Conservation (phyloP, 768 basidiomycete species). For the Crassisporium funariophilum region DNA sequence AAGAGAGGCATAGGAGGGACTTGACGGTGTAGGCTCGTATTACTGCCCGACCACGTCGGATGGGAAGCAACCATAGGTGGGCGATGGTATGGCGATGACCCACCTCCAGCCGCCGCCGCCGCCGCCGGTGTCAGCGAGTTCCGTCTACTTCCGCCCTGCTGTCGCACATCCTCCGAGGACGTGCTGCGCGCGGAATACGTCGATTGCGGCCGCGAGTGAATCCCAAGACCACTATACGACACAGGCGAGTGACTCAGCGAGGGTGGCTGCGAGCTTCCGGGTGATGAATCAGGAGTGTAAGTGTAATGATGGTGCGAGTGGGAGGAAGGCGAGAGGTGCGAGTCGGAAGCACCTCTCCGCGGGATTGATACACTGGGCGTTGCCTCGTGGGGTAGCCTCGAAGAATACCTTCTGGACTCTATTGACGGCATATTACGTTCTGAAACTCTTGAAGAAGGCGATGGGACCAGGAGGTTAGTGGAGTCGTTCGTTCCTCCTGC, state of each 20-base stretch:
- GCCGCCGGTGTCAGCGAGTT: slow-evolving; percentile 35
- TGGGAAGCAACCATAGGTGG: slow-evolving; percentile 31
- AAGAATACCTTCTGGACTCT: slow-evolving; percentile 40
- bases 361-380: slow-evolving; percentile 32
- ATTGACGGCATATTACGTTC: slow-evolving; percentile 43
- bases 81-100: not conserved
- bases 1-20: slow-evolving; percentile 43
- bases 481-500: slow-evolving; percentile 41
- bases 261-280: slow-evolving; percentile 52
- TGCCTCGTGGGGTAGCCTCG: slow-evolving; percentile 38
- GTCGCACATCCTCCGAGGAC: slow-evolving; percentile 59
- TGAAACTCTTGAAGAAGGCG: slow-evolving; percentile 40
- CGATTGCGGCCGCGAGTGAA: slow-evolving; percentile 55
- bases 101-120: slow-evolving; percentile 16
- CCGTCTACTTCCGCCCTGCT: slow-evolving; percentile 40
- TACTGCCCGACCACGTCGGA: slow-evolving; percentile 43
- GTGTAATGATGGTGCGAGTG: slow-evolving; percentile 28
- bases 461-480: slow-evolving; percentile 29
- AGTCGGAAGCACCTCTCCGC: slow-evolving; percentile 50
- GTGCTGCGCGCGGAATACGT: slow-evolving; percentile 53
- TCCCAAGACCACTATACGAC: slow-evolving; percentile 33
- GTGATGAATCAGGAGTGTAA: slow-evolving; percentile 54
- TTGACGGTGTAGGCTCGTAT: slow-evolving; percentile 34
- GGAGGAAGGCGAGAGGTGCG: slow-evolving; percentile 28
- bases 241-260: slow-evolving; percentile 41